Base-by-base conservation (phyloP, 108 stramenopile species). In the Nitzschia sp. region DNA sequence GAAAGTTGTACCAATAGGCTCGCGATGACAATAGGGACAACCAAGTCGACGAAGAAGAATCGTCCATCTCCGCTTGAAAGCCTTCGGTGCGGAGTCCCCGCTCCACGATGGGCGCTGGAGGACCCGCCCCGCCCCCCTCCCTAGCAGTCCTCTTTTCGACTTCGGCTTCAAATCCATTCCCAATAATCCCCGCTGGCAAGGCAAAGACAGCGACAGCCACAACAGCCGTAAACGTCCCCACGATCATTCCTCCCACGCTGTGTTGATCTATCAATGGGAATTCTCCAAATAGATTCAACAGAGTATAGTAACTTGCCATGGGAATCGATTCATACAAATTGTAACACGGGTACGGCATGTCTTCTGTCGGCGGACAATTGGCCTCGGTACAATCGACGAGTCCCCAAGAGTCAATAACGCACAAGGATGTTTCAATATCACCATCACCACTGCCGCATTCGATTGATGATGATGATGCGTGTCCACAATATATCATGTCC, bases 231-330 rank as follows among this genome's bases (percentile, higher is more conserved):
- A 95, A 72, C 8, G 92, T 92, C 1, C 91, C 93, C 1, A 96
- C 68, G 41, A 90, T 29, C 62, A 89, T 81, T 16, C 96, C 96
- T 29, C 67, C 70, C 6, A 75, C 63, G 33, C 70, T 75, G 70
- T 94, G 96, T 36, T 93, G 79, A 61, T 88, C 88, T 50, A 94
- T 76, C 11, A 95, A 72, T 6, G 96, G 93, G 52, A 90, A 96
- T 72, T 96, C 96, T 38, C 96, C 96, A 75, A 95, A 96, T 19
- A 96, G 75, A 60, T 96, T 88, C 45, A 93, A 73, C 27, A 96
- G 64, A 1, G 92, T 73, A 71, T 87, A 96, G 76, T 89, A 96
- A n/a, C 77, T 78, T 0, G 90, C 73, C 53, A 76, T 69, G 17
- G 89, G 73, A 38, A 93, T 93, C 45, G 79, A 81, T 36, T 83